These are phyloP conservation scores for Phlebopus sp. DNA, from an alignment of 1,284 basidiomycete genomes.

Conservation along the genomic window DNA sequence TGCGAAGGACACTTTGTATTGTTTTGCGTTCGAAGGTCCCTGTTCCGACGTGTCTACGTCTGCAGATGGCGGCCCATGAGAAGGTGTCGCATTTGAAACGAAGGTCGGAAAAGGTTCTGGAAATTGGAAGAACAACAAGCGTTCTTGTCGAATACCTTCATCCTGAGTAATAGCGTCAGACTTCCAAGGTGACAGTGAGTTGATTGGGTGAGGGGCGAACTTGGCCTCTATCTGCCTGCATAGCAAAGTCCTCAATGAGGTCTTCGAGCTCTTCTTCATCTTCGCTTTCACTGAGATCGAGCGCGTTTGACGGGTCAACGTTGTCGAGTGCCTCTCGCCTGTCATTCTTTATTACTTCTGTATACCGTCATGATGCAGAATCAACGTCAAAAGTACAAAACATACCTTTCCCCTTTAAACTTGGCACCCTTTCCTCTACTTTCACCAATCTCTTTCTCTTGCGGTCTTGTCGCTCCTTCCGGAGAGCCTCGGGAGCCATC, in stretches of 20 bases:
- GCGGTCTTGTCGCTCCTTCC: constrained; percentile 48
- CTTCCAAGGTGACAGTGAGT: constrained; percentile 4
- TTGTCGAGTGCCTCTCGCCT: constrained; percentile 35
- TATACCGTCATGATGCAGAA: neutral
- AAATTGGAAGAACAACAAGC: constrained; percentile 91
- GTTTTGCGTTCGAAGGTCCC: constrained; percentile 28
- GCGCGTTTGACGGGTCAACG: constrained; percentile 61
- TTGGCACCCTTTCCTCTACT: constrained; percentile 43
- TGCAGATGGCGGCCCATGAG: constrained; percentile 20
- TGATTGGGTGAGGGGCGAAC: constrained; percentile 29
- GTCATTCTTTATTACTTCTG: constrained; percentile 35
- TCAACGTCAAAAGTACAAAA: neutral
- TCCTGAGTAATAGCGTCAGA: constrained; percentile 31
- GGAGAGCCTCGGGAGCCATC: constrained; percentile 83
- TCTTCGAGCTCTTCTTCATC: constrained; percentile 85
- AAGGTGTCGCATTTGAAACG: constrained; percentile 30
- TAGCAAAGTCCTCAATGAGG: constrained; percentile 78
- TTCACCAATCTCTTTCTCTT: constrained; percentile 43
- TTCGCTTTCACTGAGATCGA: constrained; percentile 83
- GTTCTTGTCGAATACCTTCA: constrained; percentile 51
- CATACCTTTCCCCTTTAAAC: constrained; percentile 34
- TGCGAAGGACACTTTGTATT: constrained; percentile 61
- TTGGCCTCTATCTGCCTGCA: constrained; percentile 38
- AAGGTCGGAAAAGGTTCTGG: constrained; percentile 87
- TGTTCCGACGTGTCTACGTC: constrained; percentile 28